Conservation (phyloP, 495 filamentous ascomycete genomes). For the Talaromyces ruber region DNA sequence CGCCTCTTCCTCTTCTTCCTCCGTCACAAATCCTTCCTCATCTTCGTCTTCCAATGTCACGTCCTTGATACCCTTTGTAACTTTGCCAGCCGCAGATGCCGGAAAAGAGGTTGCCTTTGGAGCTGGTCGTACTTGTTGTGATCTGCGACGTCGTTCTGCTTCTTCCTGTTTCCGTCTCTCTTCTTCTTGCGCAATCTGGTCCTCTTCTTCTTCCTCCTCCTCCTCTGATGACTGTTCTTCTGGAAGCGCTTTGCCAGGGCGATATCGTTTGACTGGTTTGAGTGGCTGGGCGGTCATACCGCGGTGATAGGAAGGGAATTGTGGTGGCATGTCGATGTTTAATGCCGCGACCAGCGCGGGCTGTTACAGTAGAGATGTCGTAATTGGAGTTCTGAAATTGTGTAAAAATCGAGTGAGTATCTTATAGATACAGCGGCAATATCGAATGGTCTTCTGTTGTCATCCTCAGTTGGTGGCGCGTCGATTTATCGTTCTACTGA, state of each 20-base stretch:
- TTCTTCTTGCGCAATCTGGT: conserved; percentile 37
- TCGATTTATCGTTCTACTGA: neutral
- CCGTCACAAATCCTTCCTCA: conserved; percentile 73
- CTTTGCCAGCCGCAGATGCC: conserved; percentile 27
- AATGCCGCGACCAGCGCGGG: neutral
- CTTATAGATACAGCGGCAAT: neutral
- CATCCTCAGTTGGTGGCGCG: neutral
- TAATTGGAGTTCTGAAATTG: neutral
- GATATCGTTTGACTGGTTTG: conserved; percentile 65
- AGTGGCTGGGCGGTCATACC: conserved; percentile 92
- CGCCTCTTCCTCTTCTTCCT: conserved; percentile 40
- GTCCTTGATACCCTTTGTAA: conserved; percentile 18
- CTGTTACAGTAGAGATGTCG: conserved; percentile 14
- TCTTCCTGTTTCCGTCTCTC: conserved; percentile 22
- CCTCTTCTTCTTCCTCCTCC: conserved; percentile 48
- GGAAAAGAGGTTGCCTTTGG: conserved; percentile 58
- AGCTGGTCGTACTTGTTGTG: conserved; percentile 41
- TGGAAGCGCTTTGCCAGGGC: conserved; percentile 72
- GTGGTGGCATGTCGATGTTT: conserved; percentile 32
- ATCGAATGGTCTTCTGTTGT: neutral
- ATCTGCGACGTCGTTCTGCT: conserved; percentile 21
- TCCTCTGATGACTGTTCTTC: conserved; percentile 57
- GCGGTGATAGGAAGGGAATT: conserved; percentile 44
- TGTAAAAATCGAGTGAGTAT: neutral
- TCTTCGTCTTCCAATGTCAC: conserved; percentile 33